phyloP scores from a whole-genome alignment of 1,284 basidiomycete species.

The Cryptococcus depauperatus region DNA sequence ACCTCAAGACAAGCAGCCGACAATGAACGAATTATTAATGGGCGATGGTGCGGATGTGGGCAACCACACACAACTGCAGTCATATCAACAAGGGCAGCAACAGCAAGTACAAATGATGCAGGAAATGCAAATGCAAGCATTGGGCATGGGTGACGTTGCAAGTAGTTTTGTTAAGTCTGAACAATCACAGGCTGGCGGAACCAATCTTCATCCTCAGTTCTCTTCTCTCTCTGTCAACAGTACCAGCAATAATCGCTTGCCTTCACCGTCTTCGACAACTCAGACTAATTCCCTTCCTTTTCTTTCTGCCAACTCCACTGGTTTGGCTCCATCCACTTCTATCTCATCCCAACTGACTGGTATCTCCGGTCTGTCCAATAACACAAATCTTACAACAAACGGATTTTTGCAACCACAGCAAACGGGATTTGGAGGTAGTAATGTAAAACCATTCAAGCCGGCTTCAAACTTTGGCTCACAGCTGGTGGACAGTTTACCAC shows the following conservation, averaged over 20 bases:
- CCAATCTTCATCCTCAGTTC: slow-evolving; percentile 32
- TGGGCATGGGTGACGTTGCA: too few species aligned
- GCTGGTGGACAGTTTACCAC: slow-evolving; percentile 66
- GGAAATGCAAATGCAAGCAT: background rate
- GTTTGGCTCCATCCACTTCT: slow-evolving; percentile 9
- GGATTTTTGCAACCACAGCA: slow-evolving; percentile 57
- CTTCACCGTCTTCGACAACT: slow-evolving; percentile 6
- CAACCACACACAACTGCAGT: slow-evolving; percentile 6
- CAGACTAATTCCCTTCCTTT: slow-evolving; percentile 7
- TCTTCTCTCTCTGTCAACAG: slow-evolving; percentile 8
- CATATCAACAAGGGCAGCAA: slow-evolving; percentile 3
- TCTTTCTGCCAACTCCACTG: slow-evolving; percentile 13
- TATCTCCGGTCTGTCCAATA: slow-evolving; percentile 10
- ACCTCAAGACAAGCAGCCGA: slow-evolving; percentile 58
- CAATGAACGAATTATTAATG: slow-evolving; percentile 69
- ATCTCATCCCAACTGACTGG: slow-evolving; percentile 13
- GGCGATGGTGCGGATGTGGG: slow-evolving; percentile 28
- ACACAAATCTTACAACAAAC: slow-evolving; percentile 11
- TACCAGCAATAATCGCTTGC: background rate
- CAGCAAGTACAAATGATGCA: slow-evolving; percentile 1
- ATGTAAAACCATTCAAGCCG: slow-evolving; percentile 81
- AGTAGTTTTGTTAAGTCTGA: too few species aligned
- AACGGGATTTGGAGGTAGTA: slow-evolving; percentile 65
- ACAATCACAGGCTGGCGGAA: too few species aligned
- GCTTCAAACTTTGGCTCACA: slow-evolving; percentile 78